phyloP scores from a whole-genome alignment of 768 basidiomycete species.

The Termitomyces bulborhizus region DNA sequence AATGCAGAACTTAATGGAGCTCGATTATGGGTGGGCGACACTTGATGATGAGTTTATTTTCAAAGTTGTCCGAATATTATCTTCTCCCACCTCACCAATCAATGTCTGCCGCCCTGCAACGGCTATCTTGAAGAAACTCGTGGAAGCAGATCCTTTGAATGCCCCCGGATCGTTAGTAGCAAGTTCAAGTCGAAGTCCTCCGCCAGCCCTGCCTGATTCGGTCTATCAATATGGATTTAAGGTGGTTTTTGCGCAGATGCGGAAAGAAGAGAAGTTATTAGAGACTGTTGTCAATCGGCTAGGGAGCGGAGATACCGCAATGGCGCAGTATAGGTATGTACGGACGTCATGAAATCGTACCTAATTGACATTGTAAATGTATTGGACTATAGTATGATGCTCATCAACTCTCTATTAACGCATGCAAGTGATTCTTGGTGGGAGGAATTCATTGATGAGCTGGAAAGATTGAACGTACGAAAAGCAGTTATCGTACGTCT shows the following conservation, averaged over 20 bases:
- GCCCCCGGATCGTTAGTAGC: conserved; percentile 53
- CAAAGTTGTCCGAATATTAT: conserved; percentile 71
- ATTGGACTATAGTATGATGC: conserved; percentile 64
- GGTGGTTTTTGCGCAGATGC: conserved; percentile 78
- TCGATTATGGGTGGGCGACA: conserved; percentile 77
- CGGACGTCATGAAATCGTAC: not conserved
- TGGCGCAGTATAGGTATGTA: conserved; percentile 72
- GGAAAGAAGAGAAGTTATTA: conserved; percentile 60
- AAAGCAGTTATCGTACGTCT: conserved; percentile 74
- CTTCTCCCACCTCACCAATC: conserved; percentile 69
- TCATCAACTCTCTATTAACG: conserved; percentile 80
- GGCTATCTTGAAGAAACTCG: conserved; percentile 82
- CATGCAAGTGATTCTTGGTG: conserved; percentile 75
- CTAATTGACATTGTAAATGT: conserved; percentile 1
- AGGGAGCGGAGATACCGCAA: conserved; percentile 77
- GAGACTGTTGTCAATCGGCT: conserved; percentile 80
- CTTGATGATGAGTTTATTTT: conserved; percentile 70
- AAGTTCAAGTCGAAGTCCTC: conserved; percentile 53
- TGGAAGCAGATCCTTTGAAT: conserved; percentile 75
- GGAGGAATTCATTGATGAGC: conserved; percentile 70
- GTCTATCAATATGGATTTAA: conserved; percentile 82
- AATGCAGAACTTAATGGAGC: conserved; percentile 85
- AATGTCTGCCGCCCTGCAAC: conserved; percentile 92
- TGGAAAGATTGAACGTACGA: conserved; percentile 72
- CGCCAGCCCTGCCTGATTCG: conserved; percentile 55